Evolutionary conservation across 805 yeast genomes (phyloP).

Genomic region (Candida awuae): DNA sequence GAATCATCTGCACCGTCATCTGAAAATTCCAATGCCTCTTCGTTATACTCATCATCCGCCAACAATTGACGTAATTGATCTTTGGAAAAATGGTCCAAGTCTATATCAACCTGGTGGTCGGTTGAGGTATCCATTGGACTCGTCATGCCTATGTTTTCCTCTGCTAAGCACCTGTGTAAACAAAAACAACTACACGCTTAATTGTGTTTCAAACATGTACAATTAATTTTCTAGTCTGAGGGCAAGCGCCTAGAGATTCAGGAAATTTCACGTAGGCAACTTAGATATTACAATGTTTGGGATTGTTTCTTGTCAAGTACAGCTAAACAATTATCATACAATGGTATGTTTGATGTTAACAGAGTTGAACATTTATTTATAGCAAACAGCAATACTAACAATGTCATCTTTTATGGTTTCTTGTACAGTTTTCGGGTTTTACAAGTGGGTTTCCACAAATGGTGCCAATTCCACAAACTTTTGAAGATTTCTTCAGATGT

Average conservation of each 20-base stretch:
- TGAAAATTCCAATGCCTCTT: slow-evolving; percentile 29
- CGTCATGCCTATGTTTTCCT: too few relatives aligned
- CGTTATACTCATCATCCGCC: slow-evolving; percentile 23
- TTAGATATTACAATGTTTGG: too few relatives aligned
- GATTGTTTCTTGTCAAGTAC: too few relatives aligned
- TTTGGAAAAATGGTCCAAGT: slow-evolving; percentile 20
- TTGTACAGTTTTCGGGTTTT: slow-evolving; percentile 23
- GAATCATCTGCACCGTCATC: slow-evolving; percentile 18
- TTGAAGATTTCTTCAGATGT: slow-evolving; percentile 85
- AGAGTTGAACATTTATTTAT: too few relatives aligned
- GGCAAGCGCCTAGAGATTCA: too few relatives aligned
- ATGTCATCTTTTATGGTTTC: neutral
- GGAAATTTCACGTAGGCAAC: too few relatives aligned
- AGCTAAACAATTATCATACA: too few relatives aligned
- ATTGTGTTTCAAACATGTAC: too few relatives aligned
- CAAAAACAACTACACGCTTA: too few relatives aligned
- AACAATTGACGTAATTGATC: slow-evolving; percentile 23
- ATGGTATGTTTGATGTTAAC: slow-evolving; percentile 10
- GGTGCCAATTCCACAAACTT: slow-evolving; percentile 28
- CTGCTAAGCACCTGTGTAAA: too few relatives aligned
- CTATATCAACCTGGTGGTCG: slow-evolving; percentile 4
- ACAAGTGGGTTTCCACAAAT: slow-evolving; percentile 15
- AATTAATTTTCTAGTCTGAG: too few relatives aligned
- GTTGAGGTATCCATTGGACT: neutral
- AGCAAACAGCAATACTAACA: slow-evolving; percentile 5